Base-by-base conservation (phyloP, 805 yeast species). In the Wickerhamiella sorbophila region DNA sequence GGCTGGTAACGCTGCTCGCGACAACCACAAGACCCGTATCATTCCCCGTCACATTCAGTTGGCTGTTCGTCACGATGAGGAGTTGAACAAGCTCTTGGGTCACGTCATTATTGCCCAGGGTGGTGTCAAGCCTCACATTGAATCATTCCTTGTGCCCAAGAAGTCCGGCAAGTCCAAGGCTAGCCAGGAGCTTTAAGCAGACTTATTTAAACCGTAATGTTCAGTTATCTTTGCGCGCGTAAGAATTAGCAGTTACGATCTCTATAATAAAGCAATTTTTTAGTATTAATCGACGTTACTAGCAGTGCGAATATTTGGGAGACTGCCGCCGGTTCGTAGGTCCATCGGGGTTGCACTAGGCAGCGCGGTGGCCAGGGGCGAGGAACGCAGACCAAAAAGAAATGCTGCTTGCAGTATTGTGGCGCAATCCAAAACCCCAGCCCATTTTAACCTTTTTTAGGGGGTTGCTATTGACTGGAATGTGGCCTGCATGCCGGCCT, bases 1-100 rank as follows among this genome's bases (percentile, higher is more conserved):
- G 72, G 96, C 97, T 45, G 96, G 97, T 66, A 88, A 88, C 62
- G 97, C 97, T 31, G 96, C 97, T 36, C 86, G 88, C 64, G 96
- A 88, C 59, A 71, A 85, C 62, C 83, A 84, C 63, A 91, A 85
- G 53, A 86, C 87, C 67, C 85, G 97, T 79, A 87, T 87, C 62
- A 86, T 95, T 16, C 97, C 97, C 58, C 83, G 97, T 68, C 97
- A 87, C 65, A 71, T 87, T 59, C 95, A 87, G 65, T 74, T 87
- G 58, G 97, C 97, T 48, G 87, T 87, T 59, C 84, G 97, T 70
- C 95, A 95, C 61, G 97, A 88, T 65, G 97, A 88, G 65, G 97
- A 88, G 67, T 77, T 88, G 64, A 95, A 87, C 69, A 79, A 85
- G 50, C 74, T 88, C 59, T 81, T 88, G 59, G 56, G 56, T 46